Evolutionary conservation across 805 yeast genomes (phyloP), one percentile per base, ranked within the genome.

Genomic region (Candida glaebosa): DNA sequence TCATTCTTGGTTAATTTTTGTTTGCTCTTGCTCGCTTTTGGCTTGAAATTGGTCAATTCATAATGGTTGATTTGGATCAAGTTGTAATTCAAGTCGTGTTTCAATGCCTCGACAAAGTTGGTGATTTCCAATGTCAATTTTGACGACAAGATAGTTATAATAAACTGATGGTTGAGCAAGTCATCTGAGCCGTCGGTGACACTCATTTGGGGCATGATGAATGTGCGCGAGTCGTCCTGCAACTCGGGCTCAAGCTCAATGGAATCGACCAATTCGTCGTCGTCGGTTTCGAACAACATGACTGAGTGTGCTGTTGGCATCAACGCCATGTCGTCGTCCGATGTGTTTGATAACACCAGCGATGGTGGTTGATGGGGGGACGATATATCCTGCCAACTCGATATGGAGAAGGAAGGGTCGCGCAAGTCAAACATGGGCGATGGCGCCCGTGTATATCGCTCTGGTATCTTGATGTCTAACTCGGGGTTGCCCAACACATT

Each of bases 231-330:
- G 19, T 46, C 40, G 12, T 38, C 33, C 34, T 34, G 9, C 33
- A 17, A 4, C 18, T 18, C 25, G 18, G 14, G 20, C 26, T 32
- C 30, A 26, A 41, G 19, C 19, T 42, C 36, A 12, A 35, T 14
- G 5, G 16, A 17, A 36, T 24, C 18, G 18, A 16, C 38, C 20
- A 34, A 19, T n/a, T 36, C 69, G 41, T 67, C 72, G 42, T 67
- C 72, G 34, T 67, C 73, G 0, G 72, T 66, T 38, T 69, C 73
- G 45, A 67, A 67, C 4, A 67, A 65, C 67, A 66, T 60, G 5
- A 60, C 65, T n/a, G 50, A 46, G 14, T 45, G 50, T 16, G 52
- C 42, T 3, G 56, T 47, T 2, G 53, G 56, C n/a, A 57, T 49
- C n/a, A 56, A 36, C 5, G 53, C 58, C 37, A 54, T 44, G 20